Evolutionary conservation across 371 early-diverging fungal genomes (phyloP), one percentile per base, ranked within the genome.

Genomic region (Chytridium lagenaria): DNA sequence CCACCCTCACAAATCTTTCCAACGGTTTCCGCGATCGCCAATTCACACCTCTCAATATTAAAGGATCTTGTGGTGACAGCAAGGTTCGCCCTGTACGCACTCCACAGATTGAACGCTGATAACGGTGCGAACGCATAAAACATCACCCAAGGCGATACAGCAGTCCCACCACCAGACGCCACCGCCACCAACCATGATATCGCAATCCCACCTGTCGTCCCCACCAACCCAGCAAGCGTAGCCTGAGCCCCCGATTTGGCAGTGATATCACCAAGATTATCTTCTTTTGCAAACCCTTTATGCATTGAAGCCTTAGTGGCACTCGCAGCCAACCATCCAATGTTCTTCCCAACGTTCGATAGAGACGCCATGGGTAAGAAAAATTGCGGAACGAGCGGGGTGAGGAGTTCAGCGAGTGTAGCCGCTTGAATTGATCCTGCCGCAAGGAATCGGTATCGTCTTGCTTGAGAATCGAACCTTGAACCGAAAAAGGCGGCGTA

Each of bases 341-440:
- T 87, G 76, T 93, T 93, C 76, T 93, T 93, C 67, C 88, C 88
- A 36, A 93, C 85, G 71, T 93, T 93, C n/a, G 92, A 90, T 3
- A 89, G 68, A 0, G 89, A 89, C 10, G 92, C 93, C 44, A 92
- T 83, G 0, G 81, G 73, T 15, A 93, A 69, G 61, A 93, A 93
- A 50, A 87, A 71, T 34, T 84, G 83, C 10, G 94, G 94, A 26
- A 87, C 77, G 34, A 93, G 79, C 16, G 93, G 93, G 0, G 92
- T 88, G 51, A 91, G 68, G 70, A 94, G 82, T 72, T 94, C 94
- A 5, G 89, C 69, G 34, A 92, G 67, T 30, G 87, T 86, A 23
- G 94, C 89, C 0, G 80, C 71, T 67, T 94, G 93, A 79, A 94
- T 85, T 57, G 86, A 79, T 26, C 86, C 77, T 1, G 87, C 82